phyloP scores from a whole-genome alignment of 169 alveolate genomes.

The Plasmodium chabaudi region DNA sequence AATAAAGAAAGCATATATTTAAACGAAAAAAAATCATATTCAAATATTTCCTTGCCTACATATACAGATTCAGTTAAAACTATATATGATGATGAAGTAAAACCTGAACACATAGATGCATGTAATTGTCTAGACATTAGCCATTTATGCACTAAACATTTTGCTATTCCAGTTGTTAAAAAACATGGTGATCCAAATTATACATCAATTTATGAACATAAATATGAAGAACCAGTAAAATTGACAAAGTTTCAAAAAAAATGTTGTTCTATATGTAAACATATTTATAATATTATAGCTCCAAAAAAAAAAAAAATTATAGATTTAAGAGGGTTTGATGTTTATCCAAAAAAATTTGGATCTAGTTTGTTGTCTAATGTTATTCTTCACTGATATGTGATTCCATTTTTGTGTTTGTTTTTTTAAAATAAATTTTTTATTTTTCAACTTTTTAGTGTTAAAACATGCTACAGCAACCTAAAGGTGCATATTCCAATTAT shows the following conservation, averaged over 20 bases:
- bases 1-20: not conserved
- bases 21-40: slow-evolving; percentile 21
- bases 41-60: slow-evolving; percentile 9
- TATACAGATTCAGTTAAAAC: slow-evolving; percentile 24
- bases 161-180: slow-evolving; percentile 40
- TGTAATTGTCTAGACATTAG: slow-evolving; percentile 37
- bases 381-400: not conserved
- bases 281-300: slow-evolving; percentile 30
- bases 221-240: slow-evolving; percentile 32
- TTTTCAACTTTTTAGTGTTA: too few species aligned
- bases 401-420: too few species aligned
- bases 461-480: too few species aligned
- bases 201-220: slow-evolving; percentile 1
- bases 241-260: slow-evolving; percentile 12
- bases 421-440: too few species aligned
- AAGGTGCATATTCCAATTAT: too few species aligned
- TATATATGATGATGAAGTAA: slow-evolving; percentile 9
- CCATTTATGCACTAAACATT: slow-evolving; percentile 7
- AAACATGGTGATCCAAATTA: not conserved
- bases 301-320: slow-evolving; percentile 6
- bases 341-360: not conserved
- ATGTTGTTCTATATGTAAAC: slow-evolving; percentile 48
- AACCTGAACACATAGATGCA: not conserved
- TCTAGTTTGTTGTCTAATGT: not conserved
- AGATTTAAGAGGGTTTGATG: slow-evolving; percentile 19